Percentiles rank a stretch among this genome's conserved stretches.
Conservation (phyloP, 257 asterid genomes). For the Solanum corneliomulleri region DNA sequence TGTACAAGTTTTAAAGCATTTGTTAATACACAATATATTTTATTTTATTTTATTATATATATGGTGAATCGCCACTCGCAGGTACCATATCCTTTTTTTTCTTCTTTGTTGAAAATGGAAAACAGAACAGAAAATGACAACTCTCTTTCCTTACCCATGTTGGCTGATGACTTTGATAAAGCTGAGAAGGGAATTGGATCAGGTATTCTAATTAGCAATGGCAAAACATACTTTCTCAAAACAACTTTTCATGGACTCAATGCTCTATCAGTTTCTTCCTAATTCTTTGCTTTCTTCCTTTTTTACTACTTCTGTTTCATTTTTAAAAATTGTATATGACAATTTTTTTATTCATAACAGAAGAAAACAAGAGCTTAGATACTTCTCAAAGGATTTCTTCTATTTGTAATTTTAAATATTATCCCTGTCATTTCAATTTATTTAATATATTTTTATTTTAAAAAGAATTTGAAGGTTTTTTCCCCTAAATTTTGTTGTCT, state of each 20-base stretch:
- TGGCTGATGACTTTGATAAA: neutral
- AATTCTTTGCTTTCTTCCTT: too few species aligned
- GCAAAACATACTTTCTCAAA: neutral
- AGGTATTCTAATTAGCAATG: neutral
- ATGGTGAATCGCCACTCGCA: neutral
- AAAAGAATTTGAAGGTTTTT: too few species aligned
- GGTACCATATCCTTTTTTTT: neutral
- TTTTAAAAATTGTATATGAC: too few species aligned
- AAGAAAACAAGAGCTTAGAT: too few species aligned
- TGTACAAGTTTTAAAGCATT: neutral
- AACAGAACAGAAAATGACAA: neutral
- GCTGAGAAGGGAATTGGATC: neutral
- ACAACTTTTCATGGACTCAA: neutral
- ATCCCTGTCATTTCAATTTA: too few species aligned
- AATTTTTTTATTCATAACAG: too few species aligned
- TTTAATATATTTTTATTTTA: too few species aligned
- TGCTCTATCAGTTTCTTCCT: neutral
- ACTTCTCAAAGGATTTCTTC: too few species aligned
- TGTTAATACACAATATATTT: neutral
- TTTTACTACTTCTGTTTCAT: too few species aligned
- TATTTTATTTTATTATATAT: neutral
- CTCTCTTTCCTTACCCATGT: neutral
- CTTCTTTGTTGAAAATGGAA: neutral
- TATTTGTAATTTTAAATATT: too few species aligned
- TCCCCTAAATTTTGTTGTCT: too few species aligned